These are phyloP conservation scores for Zizania latifolia DNA, from an alignment of 176 grass and related monocot genomes.

Conservation along the genomic window DNA sequence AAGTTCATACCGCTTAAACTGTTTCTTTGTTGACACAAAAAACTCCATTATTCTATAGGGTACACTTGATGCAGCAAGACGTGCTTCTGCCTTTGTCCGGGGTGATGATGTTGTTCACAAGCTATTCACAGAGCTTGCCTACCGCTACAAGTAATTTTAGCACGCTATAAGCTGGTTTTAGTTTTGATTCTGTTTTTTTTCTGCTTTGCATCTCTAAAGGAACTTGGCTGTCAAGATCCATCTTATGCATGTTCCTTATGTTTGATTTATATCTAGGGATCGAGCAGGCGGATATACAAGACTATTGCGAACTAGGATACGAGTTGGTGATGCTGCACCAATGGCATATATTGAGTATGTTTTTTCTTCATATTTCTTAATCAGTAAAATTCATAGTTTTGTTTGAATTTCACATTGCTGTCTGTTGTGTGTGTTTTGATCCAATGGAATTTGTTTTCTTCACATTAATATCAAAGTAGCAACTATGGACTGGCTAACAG, in stretches of 20 bases:
- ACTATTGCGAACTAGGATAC: slow-evolving; percentile 68
- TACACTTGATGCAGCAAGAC: slow-evolving; percentile 58
- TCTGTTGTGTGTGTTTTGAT: neutral
- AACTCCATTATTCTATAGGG: slow-evolving; percentile 35
- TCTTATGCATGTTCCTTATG: neutral
- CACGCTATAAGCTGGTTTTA: neutral
- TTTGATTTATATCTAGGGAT: slow-evolving; percentile 31
- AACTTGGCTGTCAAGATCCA: neutral
- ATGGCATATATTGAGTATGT: slow-evolving; percentile 78
- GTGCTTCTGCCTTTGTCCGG: slow-evolving; percentile 73
- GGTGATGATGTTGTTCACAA: slow-evolving; percentile 93
- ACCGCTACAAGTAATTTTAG: slow-evolving; percentile 64
- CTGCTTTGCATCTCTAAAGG: slow-evolving; percentile 10
- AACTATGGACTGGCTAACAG: neutral
- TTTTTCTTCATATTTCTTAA: neutral
- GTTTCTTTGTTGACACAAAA: slow-evolving; percentile 3
- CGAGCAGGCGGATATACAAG: slow-evolving; percentile 80
- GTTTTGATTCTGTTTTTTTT: neutral
- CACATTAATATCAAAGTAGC: neutral
- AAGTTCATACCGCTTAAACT: slow-evolving; percentile 9
- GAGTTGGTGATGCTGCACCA: slow-evolving; percentile 77
- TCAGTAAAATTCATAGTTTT: neutral
- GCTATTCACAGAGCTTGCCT: slow-evolving; percentile 83
- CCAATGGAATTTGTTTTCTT: neutral
- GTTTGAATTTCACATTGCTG: neutral